A percentile compares a stretch with the other conserved stretches of the same genome.
These are phyloP conservation scores for Ceratocystis eucalypticola DNA, from an alignment of 2,329 filamentous ascomycete species.

Conservation along the genomic window DNA sequence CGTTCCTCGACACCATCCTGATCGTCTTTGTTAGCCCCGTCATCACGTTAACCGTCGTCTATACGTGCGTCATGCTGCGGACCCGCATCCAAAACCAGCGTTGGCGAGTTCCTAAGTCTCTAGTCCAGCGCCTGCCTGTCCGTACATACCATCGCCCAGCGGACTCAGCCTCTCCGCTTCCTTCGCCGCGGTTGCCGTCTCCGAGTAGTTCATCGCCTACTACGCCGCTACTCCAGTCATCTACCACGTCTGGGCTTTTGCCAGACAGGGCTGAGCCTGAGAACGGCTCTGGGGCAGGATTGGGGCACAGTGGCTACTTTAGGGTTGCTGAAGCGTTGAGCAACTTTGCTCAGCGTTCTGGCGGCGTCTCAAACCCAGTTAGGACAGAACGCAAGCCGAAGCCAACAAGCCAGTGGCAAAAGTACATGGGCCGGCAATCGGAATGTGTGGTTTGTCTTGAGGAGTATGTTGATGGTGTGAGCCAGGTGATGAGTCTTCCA, in stretches of 20 bases:
- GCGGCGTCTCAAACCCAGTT: background rate
- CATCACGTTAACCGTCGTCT: conserved; percentile 84
- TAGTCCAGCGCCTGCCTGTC: conserved; percentile 88
- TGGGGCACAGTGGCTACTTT: conserved; percentile 17
- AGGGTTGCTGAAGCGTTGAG: conserved; percentile 6
- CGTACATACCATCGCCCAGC: conserved; percentile 80
- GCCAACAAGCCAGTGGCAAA: conserved; percentile 42
- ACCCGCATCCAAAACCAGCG: conserved; percentile 77
- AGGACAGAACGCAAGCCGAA: conserved; percentile 1
- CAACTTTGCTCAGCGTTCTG: conserved; percentile 30
- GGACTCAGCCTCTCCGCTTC: conserved; percentile 41
- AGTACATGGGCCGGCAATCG: conserved; percentile 54
- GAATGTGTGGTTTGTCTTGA: conserved; percentile 96
- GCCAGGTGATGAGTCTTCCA: conserved; percentile 88
- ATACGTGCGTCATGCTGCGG: conserved; percentile 72
- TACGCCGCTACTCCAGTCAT: conserved; percentile 62
- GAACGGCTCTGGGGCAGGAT: conserved; percentile 42
- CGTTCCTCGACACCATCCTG: conserved; percentile 92
- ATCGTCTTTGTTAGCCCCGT: conserved; percentile 91
- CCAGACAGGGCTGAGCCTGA: conserved; percentile 25
- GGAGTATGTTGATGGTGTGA: conserved; percentile 89
- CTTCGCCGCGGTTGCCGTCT: conserved; percentile 45
- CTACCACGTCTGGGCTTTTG: conserved; percentile 19
- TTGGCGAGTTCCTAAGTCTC: conserved; percentile 94
- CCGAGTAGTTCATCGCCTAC: conserved; percentile 55